These are phyloP conservation scores for Aspergillus calidoustus DNA, from an alignment of 2,329 filamentous ascomycete genomes.

Conservation along the genomic window DNA sequence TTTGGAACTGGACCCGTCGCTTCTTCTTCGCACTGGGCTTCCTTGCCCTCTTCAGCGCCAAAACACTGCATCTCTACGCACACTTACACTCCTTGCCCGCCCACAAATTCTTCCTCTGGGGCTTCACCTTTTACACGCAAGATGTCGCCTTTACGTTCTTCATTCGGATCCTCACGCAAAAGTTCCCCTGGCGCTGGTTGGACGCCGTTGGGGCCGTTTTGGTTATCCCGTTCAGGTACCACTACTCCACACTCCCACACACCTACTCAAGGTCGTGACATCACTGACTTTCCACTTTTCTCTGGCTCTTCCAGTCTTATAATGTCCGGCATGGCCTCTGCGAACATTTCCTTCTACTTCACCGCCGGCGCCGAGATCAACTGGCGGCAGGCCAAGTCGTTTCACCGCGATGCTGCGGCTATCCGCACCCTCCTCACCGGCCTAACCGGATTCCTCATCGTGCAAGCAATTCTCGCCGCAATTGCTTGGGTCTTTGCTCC, in stretches of 20 bases:
- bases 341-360: slow-evolving; percentile 40
- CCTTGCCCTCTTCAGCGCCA: slow-evolving; percentile 32
- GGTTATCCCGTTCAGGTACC: slow-evolving; percentile 36
- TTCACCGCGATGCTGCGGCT: slow-evolving; percentile 39
- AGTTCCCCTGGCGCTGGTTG: slow-evolving; percentile 27
- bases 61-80: slow-evolving; percentile 34
- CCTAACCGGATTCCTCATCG: slow-evolving; percentile 38
- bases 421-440: slow-evolving; percentile 39
- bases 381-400: slow-evolving; percentile 40
- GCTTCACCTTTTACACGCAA: slow-evolving; percentile 36
- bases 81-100: slow-evolving; percentile 32
- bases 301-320: slow-evolving; percentile 27
- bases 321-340: slow-evolving; percentile 39
- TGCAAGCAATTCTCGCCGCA: slow-evolving; percentile 33
- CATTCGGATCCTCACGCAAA: slow-evolving; percentile 29
- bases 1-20: slow-evolving; percentile 35
- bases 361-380: slow-evolving; percentile 43
- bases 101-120: slow-evolving; percentile 31
- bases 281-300: background rate
- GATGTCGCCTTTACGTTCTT: slow-evolving; percentile 34
- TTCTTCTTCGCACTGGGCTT: slow-evolving; percentile 38
- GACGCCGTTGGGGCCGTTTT: slow-evolving; percentile 27
- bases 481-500: slow-evolving; percentile 31
- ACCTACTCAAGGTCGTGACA: background rate
- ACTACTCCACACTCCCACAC: slow-evolving; percentile 7